phyloP scores from a whole-genome alignment of 2,329 filamentous ascomycete species.

The Botrytis elliptica region DNA sequence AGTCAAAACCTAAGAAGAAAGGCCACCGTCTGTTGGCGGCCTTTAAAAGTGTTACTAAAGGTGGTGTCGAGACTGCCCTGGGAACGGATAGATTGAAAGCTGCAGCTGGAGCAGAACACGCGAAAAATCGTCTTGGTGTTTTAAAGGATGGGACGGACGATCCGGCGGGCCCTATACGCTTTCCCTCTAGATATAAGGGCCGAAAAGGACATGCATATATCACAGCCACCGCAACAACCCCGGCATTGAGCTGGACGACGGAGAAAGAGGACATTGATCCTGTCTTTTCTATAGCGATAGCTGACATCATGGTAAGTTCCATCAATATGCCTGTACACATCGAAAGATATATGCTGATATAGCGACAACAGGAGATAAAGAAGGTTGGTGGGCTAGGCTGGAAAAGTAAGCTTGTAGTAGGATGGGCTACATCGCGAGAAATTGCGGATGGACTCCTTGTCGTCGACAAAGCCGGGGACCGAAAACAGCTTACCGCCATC shows the following conservation, averaged over 20 bases:
- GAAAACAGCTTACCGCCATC: slow-evolving; percentile 67
- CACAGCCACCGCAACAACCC: slow-evolving; percentile 63
- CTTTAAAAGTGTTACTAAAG: slow-evolving; percentile 61
- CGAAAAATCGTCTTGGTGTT: slow-evolving; percentile 70
- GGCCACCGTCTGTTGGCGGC: slow-evolving; percentile 50
- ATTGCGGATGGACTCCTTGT: slow-evolving; percentile 67
- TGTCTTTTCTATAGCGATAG: slow-evolving; percentile 67
- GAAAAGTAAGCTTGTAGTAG: slow-evolving; percentile 81
- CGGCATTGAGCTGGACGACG: slow-evolving; percentile 54
- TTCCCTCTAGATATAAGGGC: slow-evolving; percentile 68
- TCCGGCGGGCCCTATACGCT: slow-evolving; percentile 69
- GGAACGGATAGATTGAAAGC: slow-evolving; percentile 67
- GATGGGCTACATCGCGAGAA: slow-evolving; percentile 72
- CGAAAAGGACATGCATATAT: slow-evolving; percentile 72
- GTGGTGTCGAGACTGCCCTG: slow-evolving; percentile 69
- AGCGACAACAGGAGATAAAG: slow-evolving; percentile 55
- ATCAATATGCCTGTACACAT: neutral
- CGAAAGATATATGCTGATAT: neutral
- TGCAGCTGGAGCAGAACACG: slow-evolving; percentile 56
- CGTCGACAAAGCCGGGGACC: slow-evolving; percentile 47
- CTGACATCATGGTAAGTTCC: slow-evolving; percentile 54
- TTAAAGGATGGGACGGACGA: slow-evolving; percentile 50
- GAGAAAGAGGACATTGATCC: slow-evolving; percentile 55
- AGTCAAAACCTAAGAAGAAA: slow-evolving; percentile 32
- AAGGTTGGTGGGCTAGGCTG: slow-evolving; percentile 81